Evolutionary conservation across 768 basidiomycete species (phyloP).

Genomic region (Trichaptum fuscoviolaceum): DNA sequence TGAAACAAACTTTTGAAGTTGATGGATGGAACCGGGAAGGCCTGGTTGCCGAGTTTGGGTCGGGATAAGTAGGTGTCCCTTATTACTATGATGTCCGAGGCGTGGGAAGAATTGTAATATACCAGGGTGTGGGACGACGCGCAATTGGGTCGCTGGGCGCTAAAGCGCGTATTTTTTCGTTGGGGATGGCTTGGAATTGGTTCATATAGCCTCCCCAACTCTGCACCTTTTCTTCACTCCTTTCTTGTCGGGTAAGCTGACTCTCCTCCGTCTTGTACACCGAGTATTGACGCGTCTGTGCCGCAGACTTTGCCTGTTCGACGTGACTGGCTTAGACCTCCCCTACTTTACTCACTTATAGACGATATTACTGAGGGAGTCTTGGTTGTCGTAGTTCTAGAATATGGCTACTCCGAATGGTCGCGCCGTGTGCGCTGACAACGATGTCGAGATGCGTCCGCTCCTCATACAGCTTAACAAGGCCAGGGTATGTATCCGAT

Average conservation of each 20-base stretch:
- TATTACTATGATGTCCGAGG: neutral
- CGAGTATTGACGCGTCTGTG: neutral
- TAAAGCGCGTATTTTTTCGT: neutral
- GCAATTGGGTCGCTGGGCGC: neutral
- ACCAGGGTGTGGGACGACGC: neutral
- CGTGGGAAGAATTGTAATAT: neutral
- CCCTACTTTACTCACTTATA: neutral
- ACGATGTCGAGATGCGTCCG: constrained; percentile 22
- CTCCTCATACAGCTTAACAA: constrained; percentile 26
- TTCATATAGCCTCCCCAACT: neutral
- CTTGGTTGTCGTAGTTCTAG: neutral
- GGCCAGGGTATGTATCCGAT: constrained; percentile 25
- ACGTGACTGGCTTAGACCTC: neutral
- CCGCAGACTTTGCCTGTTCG: neutral
- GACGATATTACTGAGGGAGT: neutral
- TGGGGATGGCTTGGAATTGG: constrained; percentile 1
- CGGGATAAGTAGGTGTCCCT: neutral
- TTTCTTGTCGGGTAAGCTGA: neutral
- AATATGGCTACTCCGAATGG: constrained; percentile 6
- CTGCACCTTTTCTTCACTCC: neutral
- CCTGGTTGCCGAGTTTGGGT: neutral
- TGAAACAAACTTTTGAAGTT: neutral
- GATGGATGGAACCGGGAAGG: neutral
- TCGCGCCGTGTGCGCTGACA: constrained; percentile 10
- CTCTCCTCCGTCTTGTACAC: neutral